A percentile compares a stretch with the other conserved stretches of the same genome.
These are phyloP conservation scores for Gomphus bonarii DNA, from an alignment of 1,284 basidiomycete species.

Conservation along the genomic window DNA sequence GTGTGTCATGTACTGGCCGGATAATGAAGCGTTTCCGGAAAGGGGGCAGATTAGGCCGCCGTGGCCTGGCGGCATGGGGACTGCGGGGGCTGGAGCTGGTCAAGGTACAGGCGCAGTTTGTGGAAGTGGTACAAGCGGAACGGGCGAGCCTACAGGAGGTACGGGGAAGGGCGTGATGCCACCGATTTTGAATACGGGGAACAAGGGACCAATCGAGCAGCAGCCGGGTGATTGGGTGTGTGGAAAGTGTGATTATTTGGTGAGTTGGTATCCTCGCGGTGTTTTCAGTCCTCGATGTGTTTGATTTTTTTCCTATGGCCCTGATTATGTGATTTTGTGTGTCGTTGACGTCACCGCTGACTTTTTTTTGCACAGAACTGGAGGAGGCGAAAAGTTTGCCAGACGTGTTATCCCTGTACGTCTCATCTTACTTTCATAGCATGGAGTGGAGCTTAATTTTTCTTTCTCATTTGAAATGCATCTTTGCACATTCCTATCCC, in stretches of 20 bases:
- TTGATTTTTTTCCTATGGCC: conserved; percentile 1
- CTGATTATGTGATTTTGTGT: too few species aligned
- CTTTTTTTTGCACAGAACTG: conserved; percentile 41
- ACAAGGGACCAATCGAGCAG: conserved; percentile 73
- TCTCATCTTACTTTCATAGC: conserved; percentile 16
- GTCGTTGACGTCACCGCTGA: neutral
- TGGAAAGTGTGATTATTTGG: conserved; percentile 67
- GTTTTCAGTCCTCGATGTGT: neutral
- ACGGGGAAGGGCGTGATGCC: conserved; percentile 41
- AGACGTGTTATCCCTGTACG: conserved; percentile 77
- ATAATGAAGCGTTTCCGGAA: conserved; percentile 71
- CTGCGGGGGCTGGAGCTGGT: conserved; percentile 19
- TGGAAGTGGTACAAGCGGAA: neutral
- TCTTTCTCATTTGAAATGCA: too few species aligned
- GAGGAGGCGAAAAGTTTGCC: conserved; percentile 78
- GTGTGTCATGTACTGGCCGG: conserved; percentile 79
- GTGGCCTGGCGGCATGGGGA: neutral
- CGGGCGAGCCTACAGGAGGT: neutral
- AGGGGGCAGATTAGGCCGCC: conserved; percentile 64
- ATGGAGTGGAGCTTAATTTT: conserved; percentile 7
- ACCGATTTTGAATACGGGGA: conserved; percentile 82
- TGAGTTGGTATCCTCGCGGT: neutral
- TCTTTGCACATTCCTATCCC: too few species aligned
- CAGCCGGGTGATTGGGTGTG: conserved; percentile 92
- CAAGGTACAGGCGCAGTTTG: neutral